A percentile compares a stretch with the other conserved stretches of the same genome.
phyloP scores from a whole-genome alignment of 345 rosid species.

The Populus tremula region DNA sequence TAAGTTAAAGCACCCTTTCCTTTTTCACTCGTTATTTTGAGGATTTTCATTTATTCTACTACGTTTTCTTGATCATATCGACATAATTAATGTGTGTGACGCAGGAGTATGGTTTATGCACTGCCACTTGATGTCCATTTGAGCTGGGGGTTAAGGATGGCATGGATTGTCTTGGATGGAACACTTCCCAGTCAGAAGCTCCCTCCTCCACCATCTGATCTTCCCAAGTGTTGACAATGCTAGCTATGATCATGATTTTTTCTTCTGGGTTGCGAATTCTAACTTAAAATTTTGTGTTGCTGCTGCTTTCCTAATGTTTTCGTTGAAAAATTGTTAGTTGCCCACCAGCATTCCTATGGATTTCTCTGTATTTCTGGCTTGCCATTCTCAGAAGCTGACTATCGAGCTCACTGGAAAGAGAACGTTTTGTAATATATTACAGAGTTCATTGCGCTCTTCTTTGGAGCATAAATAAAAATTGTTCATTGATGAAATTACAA shows the following conservation, averaged over 20 bases:
- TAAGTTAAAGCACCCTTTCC: too few species aligned
- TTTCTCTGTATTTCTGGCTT: background rate
- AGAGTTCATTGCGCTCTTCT: background rate
- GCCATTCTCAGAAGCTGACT: background rate
- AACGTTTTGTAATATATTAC: background rate
- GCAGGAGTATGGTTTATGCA: slow-evolving; percentile 23
- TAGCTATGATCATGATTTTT: background rate
- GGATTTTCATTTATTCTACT: too few species aligned
- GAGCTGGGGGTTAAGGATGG: slow-evolving; percentile 13
- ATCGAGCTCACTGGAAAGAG: background rate
- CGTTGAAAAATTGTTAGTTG: background rate
- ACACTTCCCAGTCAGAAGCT: slow-evolving; percentile 20
- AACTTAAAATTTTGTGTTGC: background rate
- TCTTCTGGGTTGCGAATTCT: background rate
- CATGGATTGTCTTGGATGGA: slow-evolving; percentile 10
- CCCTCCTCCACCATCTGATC: slow-evolving; percentile 13
- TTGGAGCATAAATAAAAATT: background rate
- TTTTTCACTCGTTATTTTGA: too few species aligned
- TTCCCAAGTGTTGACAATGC: slow-evolving; percentile 19
- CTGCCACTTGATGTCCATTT: slow-evolving; percentile 12
- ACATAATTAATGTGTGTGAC: background rate
- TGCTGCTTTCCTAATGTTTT: background rate
- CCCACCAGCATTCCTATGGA: background rate
- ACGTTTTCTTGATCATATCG: too few species aligned
- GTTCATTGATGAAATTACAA: too few species aligned